Conservation (phyloP, 2,329 filamentous ascomycete species). For the Arthrobotrys megalospora region DNA sequence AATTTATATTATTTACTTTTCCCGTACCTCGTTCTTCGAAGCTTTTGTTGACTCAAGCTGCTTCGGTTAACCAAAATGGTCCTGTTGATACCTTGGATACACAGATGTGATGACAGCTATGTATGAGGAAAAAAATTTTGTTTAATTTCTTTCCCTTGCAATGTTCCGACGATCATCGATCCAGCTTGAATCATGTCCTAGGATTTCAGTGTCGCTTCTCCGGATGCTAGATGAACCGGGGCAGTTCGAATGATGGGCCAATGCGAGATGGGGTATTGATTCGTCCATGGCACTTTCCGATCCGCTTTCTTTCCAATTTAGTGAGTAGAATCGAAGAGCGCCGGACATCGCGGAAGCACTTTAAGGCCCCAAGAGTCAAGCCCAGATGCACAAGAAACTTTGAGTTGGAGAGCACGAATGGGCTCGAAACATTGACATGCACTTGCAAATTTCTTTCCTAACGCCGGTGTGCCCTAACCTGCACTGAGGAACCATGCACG, state of each 20-base stretch:
- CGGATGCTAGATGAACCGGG: constrained; percentile 37
- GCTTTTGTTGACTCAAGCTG: not conserved
- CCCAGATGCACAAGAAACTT: constrained; percentile 34
- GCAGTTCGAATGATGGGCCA: constrained; percentile 17
- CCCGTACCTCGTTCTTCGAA: constrained; percentile 32
- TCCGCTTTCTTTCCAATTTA: constrained; percentile 50
- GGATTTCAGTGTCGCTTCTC: constrained; percentile 34
- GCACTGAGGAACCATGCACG: constrained; percentile 8
- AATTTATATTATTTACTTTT: not conserved
- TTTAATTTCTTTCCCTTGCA: constrained; percentile 15
- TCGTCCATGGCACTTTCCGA: constrained; percentile 44
- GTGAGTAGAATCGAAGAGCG: constrained; percentile 41
- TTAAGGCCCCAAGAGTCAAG: constrained; percentile 10
- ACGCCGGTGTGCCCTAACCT: constrained; percentile 40
- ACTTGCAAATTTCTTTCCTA: constrained; percentile 47
- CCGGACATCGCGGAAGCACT: constrained; percentile 35
- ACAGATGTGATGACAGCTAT: not conserved
- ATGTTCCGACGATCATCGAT: constrained; percentile 34
- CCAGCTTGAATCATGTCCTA: constrained; percentile 40
- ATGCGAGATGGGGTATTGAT: constrained; percentile 36
- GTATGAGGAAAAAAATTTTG: not conserved
- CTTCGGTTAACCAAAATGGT: not conserved
- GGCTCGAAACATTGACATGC: constrained; percentile 38
- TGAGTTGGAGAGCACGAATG: constrained; percentile 5
- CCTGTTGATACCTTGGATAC: not conserved